Percentiles rank a stretch among this genome's conserved stretches.
These are phyloP conservation scores for Asterionellopsis glacialis DNA, from an alignment of 108 stramenopile genomes.

Conservation along the genomic window DNA sequence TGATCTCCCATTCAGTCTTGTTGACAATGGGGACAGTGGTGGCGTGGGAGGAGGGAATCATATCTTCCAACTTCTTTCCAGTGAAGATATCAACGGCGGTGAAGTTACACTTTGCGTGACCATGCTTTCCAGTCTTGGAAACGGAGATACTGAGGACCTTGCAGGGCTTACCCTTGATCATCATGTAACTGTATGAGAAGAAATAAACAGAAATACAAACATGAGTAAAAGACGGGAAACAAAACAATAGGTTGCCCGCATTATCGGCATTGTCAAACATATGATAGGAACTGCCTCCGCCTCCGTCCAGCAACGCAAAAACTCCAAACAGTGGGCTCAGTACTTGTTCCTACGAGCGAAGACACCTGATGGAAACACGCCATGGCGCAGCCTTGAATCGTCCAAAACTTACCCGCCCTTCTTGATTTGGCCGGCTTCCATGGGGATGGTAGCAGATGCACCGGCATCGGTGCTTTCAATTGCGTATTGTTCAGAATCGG, in stretches of 20 bases:
- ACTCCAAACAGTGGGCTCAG: too few species aligned
- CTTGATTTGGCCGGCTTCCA: constrained; percentile 93
- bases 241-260: too few species aligned
- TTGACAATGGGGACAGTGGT: constrained; percentile 95
- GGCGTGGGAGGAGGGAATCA: constrained; percentile 97
- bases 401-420: constrained; percentile 82
- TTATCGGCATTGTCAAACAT: too few species aligned
- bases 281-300: too few species aligned
- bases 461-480: constrained; percentile 91
- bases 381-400: too few species aligned
- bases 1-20: constrained; percentile 94
- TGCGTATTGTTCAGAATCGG: constrained; percentile 70
- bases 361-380: too few species aligned
- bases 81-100: constrained; percentile 98
- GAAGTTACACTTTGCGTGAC: constrained; percentile 99
- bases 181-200: constrained; percentile 63
- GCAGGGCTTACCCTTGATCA: constrained; percentile 99
- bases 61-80: constrained; percentile 99
- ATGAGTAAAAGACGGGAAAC: too few species aligned
- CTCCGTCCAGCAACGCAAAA: too few species aligned
- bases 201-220: too few species aligned
- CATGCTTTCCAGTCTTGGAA: constrained; percentile 99
- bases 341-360: too few species aligned
- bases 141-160: constrained; percentile 98
- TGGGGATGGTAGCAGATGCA: constrained; percentile 87